These are phyloP conservation scores for Irpex lacteus DNA, from an alignment of 1,284 basidiomycete species.

Conservation along the genomic window DNA sequence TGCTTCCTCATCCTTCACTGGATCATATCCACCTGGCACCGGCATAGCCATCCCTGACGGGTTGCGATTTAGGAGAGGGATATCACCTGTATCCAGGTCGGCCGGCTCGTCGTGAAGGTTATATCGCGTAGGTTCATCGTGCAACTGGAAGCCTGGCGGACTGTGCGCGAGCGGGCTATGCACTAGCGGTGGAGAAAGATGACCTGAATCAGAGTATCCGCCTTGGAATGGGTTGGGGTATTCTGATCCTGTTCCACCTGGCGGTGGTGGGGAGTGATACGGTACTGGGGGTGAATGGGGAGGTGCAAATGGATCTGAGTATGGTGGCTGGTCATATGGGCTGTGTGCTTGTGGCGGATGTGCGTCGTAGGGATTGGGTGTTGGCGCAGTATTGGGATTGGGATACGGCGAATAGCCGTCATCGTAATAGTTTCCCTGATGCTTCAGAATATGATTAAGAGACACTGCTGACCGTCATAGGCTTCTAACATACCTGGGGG, in stretches of 20 bases:
- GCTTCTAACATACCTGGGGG: constrained; percentile 14
- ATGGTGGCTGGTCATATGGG: constrained; percentile 32
- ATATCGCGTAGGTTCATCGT: constrained; percentile 12
- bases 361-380: constrained; percentile 24
- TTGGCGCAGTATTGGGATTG: constrained; percentile 17
- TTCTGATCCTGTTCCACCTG: constrained; percentile 1
- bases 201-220: constrained; percentile 9
- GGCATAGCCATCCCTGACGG: constrained; percentile 25
- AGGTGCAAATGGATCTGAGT: constrained; percentile 26
- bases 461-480: neutral
- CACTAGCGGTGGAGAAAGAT: constrained; percentile 6
- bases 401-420: constrained; percentile 28
- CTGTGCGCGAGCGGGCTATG: constrained; percentile 13
- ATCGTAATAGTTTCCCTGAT: constrained; percentile 23
- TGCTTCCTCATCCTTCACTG: constrained; percentile 35
- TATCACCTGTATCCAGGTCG: constrained; percentile 48
- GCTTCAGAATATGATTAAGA: neutral
- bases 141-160: constrained; percentile 16
- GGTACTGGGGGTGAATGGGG: constrained; percentile 16
- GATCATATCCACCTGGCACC: constrained; percentile 44
- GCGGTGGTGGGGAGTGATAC: constrained; percentile 13
- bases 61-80: constrained; percentile 59
- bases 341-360: constrained; percentile 25
- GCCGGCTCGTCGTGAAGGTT: constrained; percentile 20
- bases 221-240: constrained; percentile 11